A percentile compares a stretch with the other conserved stretches of the same genome.
phyloP scores from a whole-genome alignment of 2,329 filamentous ascomycete genomes.

The Phaeoacremonium minimum region DNA sequence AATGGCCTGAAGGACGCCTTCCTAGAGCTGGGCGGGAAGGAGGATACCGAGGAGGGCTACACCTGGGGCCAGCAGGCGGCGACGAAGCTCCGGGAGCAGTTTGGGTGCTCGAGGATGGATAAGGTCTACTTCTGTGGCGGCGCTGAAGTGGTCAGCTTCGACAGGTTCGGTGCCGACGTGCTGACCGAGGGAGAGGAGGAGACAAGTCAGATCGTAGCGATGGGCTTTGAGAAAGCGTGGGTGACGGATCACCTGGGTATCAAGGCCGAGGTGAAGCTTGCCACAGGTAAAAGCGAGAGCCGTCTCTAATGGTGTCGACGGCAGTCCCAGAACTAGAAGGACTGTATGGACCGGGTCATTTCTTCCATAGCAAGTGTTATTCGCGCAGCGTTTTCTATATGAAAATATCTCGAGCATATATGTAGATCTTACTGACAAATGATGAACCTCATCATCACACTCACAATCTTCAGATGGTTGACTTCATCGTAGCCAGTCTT shows the following conservation, averaged over 20 bases:
- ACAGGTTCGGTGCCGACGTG: slow-evolving; percentile 42
- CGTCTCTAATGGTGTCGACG: too few species aligned
- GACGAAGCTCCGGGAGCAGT: slow-evolving; percentile 30
- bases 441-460: too few species aligned
- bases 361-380: too few species aligned
- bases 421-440: too few species aligned
- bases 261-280: slow-evolving; percentile 20
- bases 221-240: slow-evolving; percentile 35
- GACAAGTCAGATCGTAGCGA: slow-evolving; percentile 17
- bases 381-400: too few species aligned
- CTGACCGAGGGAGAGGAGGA: slow-evolving; percentile 29
- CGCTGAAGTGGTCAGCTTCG: slow-evolving; percentile 25
- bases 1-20: slow-evolving; percentile 48
- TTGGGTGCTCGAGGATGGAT: slow-evolving; percentile 49
- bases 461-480: too few species aligned
- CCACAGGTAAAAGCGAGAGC: too few species aligned
- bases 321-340: too few species aligned
- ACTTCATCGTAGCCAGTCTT: too few species aligned
- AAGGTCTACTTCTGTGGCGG: slow-evolving; percentile 50
- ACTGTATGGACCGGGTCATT: too few species aligned
- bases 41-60: slow-evolving; percentile 45
- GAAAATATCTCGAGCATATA: too few species aligned
- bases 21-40: slow-evolving; percentile 43
- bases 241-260: slow-evolving; percentile 47
- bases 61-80: slow-evolving; percentile 55